Evolutionary conservation across 2,329 filamentous ascomycete species (phyloP), one percentile per base, ranked within the genome.

Genomic region (Pyrenophora seminiperda): DNA sequence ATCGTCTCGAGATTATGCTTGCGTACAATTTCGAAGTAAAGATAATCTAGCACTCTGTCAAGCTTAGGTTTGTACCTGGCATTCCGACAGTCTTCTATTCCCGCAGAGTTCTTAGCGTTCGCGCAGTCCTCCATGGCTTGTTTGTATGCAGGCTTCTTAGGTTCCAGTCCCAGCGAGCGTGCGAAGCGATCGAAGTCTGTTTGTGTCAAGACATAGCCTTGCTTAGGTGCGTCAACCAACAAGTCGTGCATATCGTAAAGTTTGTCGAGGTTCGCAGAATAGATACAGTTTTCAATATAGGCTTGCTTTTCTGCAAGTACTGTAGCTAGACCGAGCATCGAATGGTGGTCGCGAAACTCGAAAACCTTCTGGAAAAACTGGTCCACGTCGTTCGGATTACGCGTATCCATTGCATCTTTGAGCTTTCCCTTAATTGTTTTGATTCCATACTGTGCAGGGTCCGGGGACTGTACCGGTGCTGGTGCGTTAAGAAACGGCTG

Each of bases 401-500:
- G 37, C 1, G 60, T 34, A 5, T 62, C 41, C 22, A 55, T 73
- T 1, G 87, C 64, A 0, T 82, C 77, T 3, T 58, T 37, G 19
- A 87, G 79, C 0, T 68, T 81, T 0, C 71, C 72, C 1, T 61
- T 75, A 13, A 81, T 75, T 42, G 83, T 81, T 0, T 59, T 62
- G 6, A 90, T 74, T 10, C 81, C 79, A 1, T 82, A 78, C 2
- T 72, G 53, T 5, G 70, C 48, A 5, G 80, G 74, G 0, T 86
- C 67, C 43, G 83, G 77, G 0, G 73, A 73, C 6, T 68, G 46
- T 1, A 64, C 24, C 0, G 81, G 82, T 5, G 79, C 70, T 0
- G 79, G 74, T 0, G 83, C 82, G 50, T 89, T 91, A 4, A 63
- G 58, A 58, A 93, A 93, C n/a, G 84, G 83, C 4, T 75, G 60